These are phyloP conservation scores for Tolypocladium album DNA, from an alignment of 2,329 filamentous ascomycete genomes.

Conservation along the genomic window DNA sequence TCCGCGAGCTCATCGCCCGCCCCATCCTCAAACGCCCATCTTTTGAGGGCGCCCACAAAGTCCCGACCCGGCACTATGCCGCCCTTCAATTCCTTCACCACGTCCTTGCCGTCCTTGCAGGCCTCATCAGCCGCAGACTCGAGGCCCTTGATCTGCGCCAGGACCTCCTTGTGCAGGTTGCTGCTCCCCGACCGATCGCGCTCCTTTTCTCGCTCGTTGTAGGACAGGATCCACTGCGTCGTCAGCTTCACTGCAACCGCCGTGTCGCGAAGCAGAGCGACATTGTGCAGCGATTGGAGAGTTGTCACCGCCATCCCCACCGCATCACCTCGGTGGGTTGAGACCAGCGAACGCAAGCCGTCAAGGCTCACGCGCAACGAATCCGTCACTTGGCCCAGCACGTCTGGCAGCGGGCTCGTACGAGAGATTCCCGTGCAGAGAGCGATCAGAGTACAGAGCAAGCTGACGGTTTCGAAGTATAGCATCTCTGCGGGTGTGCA, in stretches of 20 bases:
- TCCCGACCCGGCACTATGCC: slow-evolving; percentile 13
- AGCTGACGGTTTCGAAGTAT: slow-evolving; percentile 31
- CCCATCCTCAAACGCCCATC: slow-evolving; percentile 16
- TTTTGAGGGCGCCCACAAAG: slow-evolving; percentile 14
- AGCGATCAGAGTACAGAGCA: slow-evolving; percentile 26
- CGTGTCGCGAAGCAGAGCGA: slow-evolving; percentile 27
- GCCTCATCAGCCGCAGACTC: slow-evolving; percentile 16
- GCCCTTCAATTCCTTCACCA: slow-evolving; percentile 17
- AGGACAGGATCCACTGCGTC: slow-evolving; percentile 21
- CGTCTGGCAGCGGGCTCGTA: slow-evolving; percentile 9
- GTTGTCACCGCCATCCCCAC: slow-evolving; percentile 9
- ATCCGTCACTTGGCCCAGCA: slow-evolving; percentile 15
- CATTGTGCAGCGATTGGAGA: slow-evolving; percentile 22
- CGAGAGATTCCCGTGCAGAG: slow-evolving; percentile 15
- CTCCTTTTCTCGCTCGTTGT: slow-evolving; percentile 27
- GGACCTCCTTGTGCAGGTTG: slow-evolving; percentile 24
- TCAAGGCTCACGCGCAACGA: slow-evolving; percentile 16
- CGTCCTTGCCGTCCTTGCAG: slow-evolving; percentile 20
- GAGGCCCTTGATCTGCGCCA: slow-evolving; percentile 22
- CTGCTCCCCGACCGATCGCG: slow-evolving; percentile 27
- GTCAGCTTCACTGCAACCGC: slow-evolving; percentile 20
- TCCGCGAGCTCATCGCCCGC: slow-evolving; percentile 8
- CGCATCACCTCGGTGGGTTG: slow-evolving; percentile 3
- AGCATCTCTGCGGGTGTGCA: slow-evolving; percentile 31
- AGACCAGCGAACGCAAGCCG: slow-evolving; percentile 11